Evolutionary conservation across 495 filamentous ascomycete species (phyloP).

Genomic region (Pyrenopolyporus hunteri): DNA sequence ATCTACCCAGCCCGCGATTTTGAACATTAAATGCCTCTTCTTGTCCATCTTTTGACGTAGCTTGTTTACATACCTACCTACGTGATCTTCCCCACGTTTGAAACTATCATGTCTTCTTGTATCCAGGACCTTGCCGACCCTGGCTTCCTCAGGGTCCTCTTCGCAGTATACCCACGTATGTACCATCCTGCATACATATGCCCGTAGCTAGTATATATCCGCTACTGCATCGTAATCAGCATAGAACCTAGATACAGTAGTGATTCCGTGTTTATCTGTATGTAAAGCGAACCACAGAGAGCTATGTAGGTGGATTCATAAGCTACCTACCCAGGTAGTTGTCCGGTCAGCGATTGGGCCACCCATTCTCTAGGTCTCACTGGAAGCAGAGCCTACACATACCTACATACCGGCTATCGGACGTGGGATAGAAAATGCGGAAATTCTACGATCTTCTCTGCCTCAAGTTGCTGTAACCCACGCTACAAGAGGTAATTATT

Average conservation of each 20-base stretch:
- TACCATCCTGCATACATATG: constrained; percentile 19
- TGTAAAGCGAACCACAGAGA: constrained; percentile 10
- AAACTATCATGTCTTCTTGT: constrained; percentile 11
- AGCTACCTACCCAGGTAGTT: neutral
- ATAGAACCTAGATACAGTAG: constrained; percentile 19
- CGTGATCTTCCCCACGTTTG: constrained; percentile 18
- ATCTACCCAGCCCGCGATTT: neutral
- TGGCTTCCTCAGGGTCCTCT: constrained; percentile 22
- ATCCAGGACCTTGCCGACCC: constrained; percentile 18
- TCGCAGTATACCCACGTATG: constrained; percentile 26
- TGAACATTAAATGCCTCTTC: neutral
- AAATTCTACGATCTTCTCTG: constrained; percentile 31
- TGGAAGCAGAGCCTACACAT: constrained; percentile 21
- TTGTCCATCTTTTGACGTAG: neutral
- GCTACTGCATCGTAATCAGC: constrained; percentile 22
- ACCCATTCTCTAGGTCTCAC: constrained; percentile 9
- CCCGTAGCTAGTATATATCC: constrained; percentile 10
- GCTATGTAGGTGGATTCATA: constrained; percentile 17
- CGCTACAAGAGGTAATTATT: constrained; percentile 20
- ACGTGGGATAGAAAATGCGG: constrained; percentile 26
- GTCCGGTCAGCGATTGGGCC: constrained; percentile 13
- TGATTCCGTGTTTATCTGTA: constrained; percentile 12
- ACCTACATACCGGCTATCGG: constrained; percentile 32
- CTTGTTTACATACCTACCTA: neutral
- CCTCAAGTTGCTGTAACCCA: neutral